Evolutionary conservation across 139 green algal genomes (phyloP).

Genomic region (Chlorella vulgaris): DNA sequence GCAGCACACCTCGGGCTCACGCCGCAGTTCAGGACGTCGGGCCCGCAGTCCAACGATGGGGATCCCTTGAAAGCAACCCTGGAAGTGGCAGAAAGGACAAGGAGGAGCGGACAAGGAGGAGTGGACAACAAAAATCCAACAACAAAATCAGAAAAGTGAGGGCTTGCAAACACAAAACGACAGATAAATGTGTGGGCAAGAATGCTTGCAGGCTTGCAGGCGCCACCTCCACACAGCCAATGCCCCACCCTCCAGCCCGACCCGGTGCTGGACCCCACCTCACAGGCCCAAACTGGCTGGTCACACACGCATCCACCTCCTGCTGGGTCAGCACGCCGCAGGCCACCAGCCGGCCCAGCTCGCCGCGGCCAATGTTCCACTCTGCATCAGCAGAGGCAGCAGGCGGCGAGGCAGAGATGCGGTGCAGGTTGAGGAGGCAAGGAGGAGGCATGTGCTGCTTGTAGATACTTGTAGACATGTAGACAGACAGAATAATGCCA

Average conservation of each 20-base stretch:
- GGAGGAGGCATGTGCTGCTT: neutral
- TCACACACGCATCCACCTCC: conserved; percentile 67
- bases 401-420: neutral
- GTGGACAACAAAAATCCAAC: too few relatives aligned
- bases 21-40: neutral
- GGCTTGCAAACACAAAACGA: too few relatives aligned
- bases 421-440: conserved; percentile 36
- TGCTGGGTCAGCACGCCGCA: conserved; percentile 65
- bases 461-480: neutral
- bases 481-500: neutral
- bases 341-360: conserved; percentile 60
- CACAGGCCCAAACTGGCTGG: conserved; percentile 79
- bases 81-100: neutral
- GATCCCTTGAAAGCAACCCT: neutral
- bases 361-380: conserved; percentile 42
- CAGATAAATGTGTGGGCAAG: too few relatives aligned
- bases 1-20: neutral
- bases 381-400: conserved; percentile 16
- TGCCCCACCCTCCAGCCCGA: conserved; percentile 39
- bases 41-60: neutral
- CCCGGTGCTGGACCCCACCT: conserved; percentile 54
- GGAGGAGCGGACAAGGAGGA: conserved; percentile 1
- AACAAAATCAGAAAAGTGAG: conserved; percentile 81
- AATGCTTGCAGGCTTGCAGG: too few relatives aligned
- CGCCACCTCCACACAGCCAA: conserved; percentile 65